Evolutionary conservation across 2,329 filamentous ascomycete species (phyloP).

Genomic region (Teratosphaeria nubilosa): DNA sequence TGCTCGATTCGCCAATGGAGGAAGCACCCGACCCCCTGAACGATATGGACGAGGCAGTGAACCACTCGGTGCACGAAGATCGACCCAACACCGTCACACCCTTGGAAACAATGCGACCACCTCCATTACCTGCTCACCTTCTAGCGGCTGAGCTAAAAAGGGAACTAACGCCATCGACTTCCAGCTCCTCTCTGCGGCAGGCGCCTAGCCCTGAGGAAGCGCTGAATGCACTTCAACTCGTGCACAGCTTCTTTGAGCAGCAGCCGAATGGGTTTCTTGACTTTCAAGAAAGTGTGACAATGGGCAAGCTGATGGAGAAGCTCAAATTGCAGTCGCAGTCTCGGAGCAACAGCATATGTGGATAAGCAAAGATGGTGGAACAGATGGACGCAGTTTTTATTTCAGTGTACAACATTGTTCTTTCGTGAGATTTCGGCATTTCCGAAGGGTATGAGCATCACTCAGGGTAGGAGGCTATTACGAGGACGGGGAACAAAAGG

Average conservation of each 20-base stretch:
- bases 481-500: not conserved
- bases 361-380: not conserved
- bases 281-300: slow-evolving; percentile 63
- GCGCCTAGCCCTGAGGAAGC: slow-evolving; percentile 81
- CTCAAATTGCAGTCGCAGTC: slow-evolving; percentile 47
- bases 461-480: not conserved
- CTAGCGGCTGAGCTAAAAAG: slow-evolving; percentile 10
- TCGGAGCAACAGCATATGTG: slow-evolving; percentile 7
- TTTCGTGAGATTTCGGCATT: not conserved
- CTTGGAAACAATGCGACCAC: slow-evolving; percentile 37
- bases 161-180: slow-evolving; percentile 20
- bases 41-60: slow-evolving; percentile 33
- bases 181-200: slow-evolving; percentile 34
- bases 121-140: slow-evolving; percentile 31
- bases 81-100: slow-evolving; percentile 18
- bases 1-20: slow-evolving; percentile 26
- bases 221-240: slow-evolving; percentile 65
- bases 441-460: not conserved
- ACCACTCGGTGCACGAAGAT: slow-evolving; percentile 17
- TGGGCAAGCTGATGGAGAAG: slow-evolving; percentile 79
- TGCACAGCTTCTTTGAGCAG: slow-evolving; percentile 71
- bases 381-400: not conserved
- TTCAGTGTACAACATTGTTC: not conserved
- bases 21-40: slow-evolving; percentile 25
- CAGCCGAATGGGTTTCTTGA: slow-evolving; percentile 61